Evolutionary conservation across 805 yeast genomes (phyloP), one percentile per base, ranked within the genome.

Genomic region (Isabelozyma rhagii): DNA sequence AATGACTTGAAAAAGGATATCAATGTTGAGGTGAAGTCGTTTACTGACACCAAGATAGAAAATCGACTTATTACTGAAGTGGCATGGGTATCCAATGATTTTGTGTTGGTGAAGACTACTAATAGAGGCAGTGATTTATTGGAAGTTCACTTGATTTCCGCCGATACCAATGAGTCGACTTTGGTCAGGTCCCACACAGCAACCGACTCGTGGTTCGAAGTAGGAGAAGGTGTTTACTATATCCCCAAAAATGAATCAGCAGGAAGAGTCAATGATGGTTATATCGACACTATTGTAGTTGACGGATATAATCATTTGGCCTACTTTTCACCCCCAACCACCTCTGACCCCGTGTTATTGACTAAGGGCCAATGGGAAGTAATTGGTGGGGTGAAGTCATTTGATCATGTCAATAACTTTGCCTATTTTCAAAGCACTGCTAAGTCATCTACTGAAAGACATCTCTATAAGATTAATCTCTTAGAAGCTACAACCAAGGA

Each of bases 281-380:
- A 94, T 66, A 80, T 94, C 50, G 99, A 94, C 64, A 78, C 92
- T 1, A 75, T 82, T 11, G 82, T 78, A 14, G 75, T 72, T 34
- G 72, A 81, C 52, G 85, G 87, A 0, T 85, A 66, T 62, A 81
- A 79, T 52, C 99, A 94, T 66, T 72, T 94, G 54, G 98, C 91
- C 0, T 92, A 87, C 66, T 94, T 83, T 63, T 73, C 88, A 2
- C 94, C 96, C 5, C 82, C 90, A 2, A 60, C 67, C 5, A 61
- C 77, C 34, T 57, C 68, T 0, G 59, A 64, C 3, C 83, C 83
- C 1, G 73, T 77, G 25, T 64, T 85, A 5, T 63, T 86, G 18
- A 76, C 96, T 6, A 50, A 57, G 1, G 99, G 99, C 6, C 68
- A 78, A 0, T 94, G 97, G 96, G 99, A 94, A 66, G 96, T 94